Base-by-base conservation (phyloP, 495 filamentous ascomycete genomes). In the Penicillium flavigenum region DNA sequence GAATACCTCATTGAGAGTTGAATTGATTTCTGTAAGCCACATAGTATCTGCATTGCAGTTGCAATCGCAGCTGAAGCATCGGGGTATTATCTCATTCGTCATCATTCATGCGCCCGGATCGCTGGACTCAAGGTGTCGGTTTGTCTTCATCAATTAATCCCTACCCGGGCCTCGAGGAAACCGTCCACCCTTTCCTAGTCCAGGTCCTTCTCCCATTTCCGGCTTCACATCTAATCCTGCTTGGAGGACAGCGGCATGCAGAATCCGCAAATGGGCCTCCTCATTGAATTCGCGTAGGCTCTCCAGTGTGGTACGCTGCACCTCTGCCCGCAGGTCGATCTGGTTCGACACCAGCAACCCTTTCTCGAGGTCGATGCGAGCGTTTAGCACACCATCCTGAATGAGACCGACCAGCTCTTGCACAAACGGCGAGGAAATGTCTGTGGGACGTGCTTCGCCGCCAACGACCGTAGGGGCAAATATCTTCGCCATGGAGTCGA, bases 331-430 rank as follows among this genome's bases (percentile, higher is more conserved):
- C 5, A 83, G 69, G 48, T 93, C 81, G 26, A 74, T 75, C 38
- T 85, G 78, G 20, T 86, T 86, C 5, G 88, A 84, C 7, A 88
- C 83, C 4, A 98, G 81, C 68, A 93, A 83, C 58, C 81, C 78
- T 61, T 92, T 88, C 54, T 93, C 87, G 0, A 90, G 82, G 63
- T 98, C 90, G 51, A 98, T 88, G 39, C 92, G 82, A 0, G 89
- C 90, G 47, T 91, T 76, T n/a, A 98, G 73, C 1, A 79, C 77
- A 9, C 84, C 86, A 3, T 73, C 71, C 57, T 85, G 77, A 63
- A 98, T 96, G 79, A 98, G 88, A 2, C 63, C 63, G 29, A 87
- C 80, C 20, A 97, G 78, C 70, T 96, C 91, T 38, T 84, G 79
- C 59, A 91, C 87, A 50, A 96, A 86, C 24, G 76, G 77, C 51